phyloP scores from a whole-genome alignment of 2,329 filamentous ascomycete genomes.

The Parascedosporium putredinis region DNA sequence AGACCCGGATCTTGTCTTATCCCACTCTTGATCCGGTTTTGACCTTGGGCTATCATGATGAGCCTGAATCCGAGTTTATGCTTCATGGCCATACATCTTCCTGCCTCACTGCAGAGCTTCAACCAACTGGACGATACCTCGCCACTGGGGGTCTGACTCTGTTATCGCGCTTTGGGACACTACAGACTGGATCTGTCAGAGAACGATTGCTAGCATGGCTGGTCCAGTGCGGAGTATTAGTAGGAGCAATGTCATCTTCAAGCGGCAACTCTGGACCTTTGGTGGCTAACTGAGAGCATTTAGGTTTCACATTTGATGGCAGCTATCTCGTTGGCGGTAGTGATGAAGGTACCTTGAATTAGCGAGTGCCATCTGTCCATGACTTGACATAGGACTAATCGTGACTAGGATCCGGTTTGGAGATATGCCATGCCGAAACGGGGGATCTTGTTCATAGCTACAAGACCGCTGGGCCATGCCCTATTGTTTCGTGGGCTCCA shows the following conservation, averaged over 20 bases:
- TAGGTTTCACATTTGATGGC: constrained; percentile 69
- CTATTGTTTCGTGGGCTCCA: constrained; percentile 67
- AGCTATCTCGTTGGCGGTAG: constrained; percentile 64
- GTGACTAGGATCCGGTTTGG: constrained; percentile 44
- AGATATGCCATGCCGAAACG: constrained; percentile 62
- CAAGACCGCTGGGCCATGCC: constrained; percentile 54
- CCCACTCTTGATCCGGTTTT: constrained; percentile 50
- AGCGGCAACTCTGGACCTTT: constrained; percentile 4
- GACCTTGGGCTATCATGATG: constrained; percentile 34
- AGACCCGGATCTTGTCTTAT: constrained; percentile 59
- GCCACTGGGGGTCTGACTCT: constrained; percentile 69
- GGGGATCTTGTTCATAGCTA: constrained; percentile 64
- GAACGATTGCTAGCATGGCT: constrained; percentile 58
- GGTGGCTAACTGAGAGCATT: constrained; percentile 13
- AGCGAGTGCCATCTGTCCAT: not conserved
- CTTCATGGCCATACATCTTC: constrained; percentile 65
- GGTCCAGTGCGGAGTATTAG: constrained; percentile 61
- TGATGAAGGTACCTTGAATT: constrained; percentile 47
- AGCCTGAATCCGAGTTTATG: constrained; percentile 39
- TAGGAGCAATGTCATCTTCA: constrained; percentile 22
- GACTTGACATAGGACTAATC: not conserved
- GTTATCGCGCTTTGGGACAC: constrained; percentile 72
- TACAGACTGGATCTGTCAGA: constrained; percentile 63
- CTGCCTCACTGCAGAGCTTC: constrained; percentile 57
- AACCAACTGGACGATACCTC: constrained; percentile 60